Conservation (phyloP, 768 basidiomycete species). For the Rossbeevera mucosa region DNA sequence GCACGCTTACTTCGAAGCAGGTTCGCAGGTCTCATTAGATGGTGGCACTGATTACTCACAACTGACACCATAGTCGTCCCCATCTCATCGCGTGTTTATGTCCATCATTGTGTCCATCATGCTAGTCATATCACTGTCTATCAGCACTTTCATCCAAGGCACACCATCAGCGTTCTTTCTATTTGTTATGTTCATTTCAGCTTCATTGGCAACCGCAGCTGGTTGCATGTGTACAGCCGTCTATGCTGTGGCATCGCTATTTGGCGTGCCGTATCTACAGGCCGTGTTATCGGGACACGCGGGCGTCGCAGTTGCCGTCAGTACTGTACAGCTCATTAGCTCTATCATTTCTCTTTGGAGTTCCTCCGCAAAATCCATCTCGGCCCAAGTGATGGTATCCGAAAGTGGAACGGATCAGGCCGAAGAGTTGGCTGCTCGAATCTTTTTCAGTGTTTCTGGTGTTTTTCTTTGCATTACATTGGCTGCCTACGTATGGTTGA, state of each 20-base stretch:
- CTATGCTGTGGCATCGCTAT: constrained; percentile 75
- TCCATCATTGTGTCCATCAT: constrained; percentile 49
- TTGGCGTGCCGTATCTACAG: constrained; percentile 71
- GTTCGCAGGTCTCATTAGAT: constrained; percentile 35
- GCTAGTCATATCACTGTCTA: constrained; percentile 54
- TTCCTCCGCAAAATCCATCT: constrained; percentile 27
- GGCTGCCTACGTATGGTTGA: constrained; percentile 54
- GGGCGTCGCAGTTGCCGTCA: constrained; percentile 78
- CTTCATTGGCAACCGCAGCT: constrained; percentile 55
- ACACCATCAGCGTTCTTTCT: constrained; percentile 55
- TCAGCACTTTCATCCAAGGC: constrained; percentile 60
- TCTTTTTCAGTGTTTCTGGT: constrained; percentile 70
- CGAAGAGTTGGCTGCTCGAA: constrained; percentile 64
- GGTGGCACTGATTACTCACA: constrained; percentile 2
- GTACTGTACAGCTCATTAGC: constrained; percentile 68
- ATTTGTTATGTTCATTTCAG: constrained; percentile 60
- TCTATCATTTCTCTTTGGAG: constrained; percentile 54
- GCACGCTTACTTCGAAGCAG: constrained; percentile 63
- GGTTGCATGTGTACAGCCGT: constrained; percentile 76
- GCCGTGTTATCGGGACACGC: constrained; percentile 81
- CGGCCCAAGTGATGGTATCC: constrained; percentile 18
- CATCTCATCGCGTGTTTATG: constrained; percentile 52
- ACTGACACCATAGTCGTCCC: constrained; percentile 44
- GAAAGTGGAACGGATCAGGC: constrained; percentile 38
- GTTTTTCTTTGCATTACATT: constrained; percentile 55